Percentiles rank a stretch among this genome's conserved stretches.
Conservation (phyloP, 768 basidiomycete genomes). For the Sarcodon sp. region DNA sequence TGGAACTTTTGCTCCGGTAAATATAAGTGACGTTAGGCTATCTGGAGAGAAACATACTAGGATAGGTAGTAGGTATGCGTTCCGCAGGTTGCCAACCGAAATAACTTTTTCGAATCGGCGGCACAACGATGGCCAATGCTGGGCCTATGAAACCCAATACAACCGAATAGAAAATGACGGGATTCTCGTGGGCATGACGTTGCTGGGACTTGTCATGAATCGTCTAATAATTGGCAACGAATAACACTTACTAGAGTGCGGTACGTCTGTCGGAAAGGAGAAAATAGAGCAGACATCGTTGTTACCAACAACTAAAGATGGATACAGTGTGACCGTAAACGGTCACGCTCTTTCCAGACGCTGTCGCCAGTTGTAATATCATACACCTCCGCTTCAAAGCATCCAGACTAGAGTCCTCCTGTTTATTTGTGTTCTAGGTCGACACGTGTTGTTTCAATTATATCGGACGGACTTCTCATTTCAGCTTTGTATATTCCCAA, state of each 20-base stretch:
- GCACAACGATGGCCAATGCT: conserved; percentile 55
- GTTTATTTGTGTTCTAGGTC: too few species aligned
- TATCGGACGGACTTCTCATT: too few species aligned
- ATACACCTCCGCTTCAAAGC: too few species aligned
- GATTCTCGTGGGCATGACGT: conserved; percentile 83
- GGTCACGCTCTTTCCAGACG: too few species aligned
- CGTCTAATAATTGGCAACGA: not conserved
- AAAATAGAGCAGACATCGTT: conserved; percentile 31
- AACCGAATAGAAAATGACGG: conserved; percentile 83
- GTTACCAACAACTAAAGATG: not conserved
- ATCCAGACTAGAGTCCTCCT: too few species aligned
- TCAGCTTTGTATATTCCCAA: too few species aligned
- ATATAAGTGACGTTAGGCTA: not conserved
- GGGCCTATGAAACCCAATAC: conserved; percentile 68
- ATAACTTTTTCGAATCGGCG: conserved; percentile 58
- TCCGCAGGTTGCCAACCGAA: conserved; percentile 63
- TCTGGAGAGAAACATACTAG: conserved; percentile 37
- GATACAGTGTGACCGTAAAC: too few species aligned
- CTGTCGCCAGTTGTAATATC: too few species aligned
- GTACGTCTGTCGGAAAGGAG: conserved; percentile 38
- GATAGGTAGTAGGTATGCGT: conserved; percentile 64
- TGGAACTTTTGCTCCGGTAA: conserved; percentile 34
- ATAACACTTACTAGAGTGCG: conserved; percentile 19
- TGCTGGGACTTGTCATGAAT: conserved; percentile 33
- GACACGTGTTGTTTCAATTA: too few species aligned